These are phyloP conservation scores for Globisporangium cylindrosporum DNA, from an alignment of 352 stramenopile species.

Conservation along the genomic window DNA sequence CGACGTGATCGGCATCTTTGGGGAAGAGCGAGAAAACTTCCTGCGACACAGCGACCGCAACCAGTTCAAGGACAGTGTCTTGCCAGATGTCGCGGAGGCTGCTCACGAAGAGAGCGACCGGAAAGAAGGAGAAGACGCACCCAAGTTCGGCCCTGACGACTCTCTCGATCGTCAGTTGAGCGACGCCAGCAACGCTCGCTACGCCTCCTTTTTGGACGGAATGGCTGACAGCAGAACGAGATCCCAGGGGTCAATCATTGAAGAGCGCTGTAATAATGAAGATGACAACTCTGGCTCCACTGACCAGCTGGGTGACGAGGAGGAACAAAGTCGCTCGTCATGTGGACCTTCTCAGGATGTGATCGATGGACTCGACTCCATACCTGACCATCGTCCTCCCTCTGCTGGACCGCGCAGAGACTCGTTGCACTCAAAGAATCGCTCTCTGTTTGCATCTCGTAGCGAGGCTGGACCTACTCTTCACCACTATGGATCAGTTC, in stretches of 20 bases:
- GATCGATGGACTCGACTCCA: neutral
- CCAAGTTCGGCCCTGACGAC: neutral
- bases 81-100: constrained; percentile 7
- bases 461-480: neutral
- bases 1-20: constrained; percentile 56
- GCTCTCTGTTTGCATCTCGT: neutral
- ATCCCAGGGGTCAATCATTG: constrained; percentile 11
- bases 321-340: constrained; percentile 23
- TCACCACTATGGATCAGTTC: neutral
- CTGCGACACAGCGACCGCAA: constrained; percentile 22
- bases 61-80: constrained; percentile 8
- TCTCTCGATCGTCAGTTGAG: neutral
- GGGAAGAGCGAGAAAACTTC: constrained; percentile 38
- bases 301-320: constrained; percentile 12
- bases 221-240: neutral
- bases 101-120: constrained; percentile 4
- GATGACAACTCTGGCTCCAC: neutral
- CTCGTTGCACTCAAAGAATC: neutral
- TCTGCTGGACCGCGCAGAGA: neutral
- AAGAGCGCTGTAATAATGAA: neutral
- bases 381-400: neutral
- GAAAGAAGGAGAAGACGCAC: neutral
- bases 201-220: constrained; percentile 5
- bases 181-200: neutral
- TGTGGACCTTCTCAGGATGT: constrained; percentile 3